These are phyloP conservation scores for Verticillium isaacii DNA, from an alignment of 2,329 filamentous ascomycete species.

Conservation along the genomic window DNA sequence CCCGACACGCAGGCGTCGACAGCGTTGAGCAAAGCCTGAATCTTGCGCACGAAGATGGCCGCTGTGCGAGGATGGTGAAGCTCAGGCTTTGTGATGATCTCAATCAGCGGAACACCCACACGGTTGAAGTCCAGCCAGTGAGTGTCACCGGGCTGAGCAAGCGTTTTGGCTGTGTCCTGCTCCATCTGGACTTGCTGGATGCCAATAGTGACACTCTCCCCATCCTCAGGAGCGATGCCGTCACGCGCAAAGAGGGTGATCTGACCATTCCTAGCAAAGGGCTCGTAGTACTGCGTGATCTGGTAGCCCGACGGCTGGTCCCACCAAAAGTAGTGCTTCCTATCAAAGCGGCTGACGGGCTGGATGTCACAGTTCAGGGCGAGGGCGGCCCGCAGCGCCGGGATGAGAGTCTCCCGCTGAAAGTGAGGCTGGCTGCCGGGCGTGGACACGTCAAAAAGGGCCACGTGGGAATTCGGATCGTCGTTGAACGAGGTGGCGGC, in stretches of 20 bases:
- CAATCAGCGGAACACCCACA: constrained; percentile 83
- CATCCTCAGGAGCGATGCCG: constrained; percentile 72
- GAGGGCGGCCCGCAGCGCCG: constrained; percentile 84
- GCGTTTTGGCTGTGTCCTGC: constrained; percentile 94
- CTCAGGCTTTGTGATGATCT: constrained; percentile 89
- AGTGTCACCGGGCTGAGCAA: constrained; percentile 66
- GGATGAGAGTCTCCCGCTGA: constrained; percentile 76
- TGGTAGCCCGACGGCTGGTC: constrained; percentile 96
- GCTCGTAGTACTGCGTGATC: constrained; percentile 91
- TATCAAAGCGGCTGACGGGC: constrained; percentile 75
- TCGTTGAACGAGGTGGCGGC: constrained; percentile 62
- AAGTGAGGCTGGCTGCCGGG: constrained; percentile 87
- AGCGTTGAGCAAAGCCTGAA: constrained; percentile 73
- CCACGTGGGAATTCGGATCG: constrained; percentile 78
- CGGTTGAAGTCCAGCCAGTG: constrained; percentile 92
- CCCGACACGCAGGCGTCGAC: constrained; percentile 84
- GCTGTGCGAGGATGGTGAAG: constrained; percentile 85
- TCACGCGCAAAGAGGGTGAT: constrained; percentile 71
- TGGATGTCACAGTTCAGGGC: constrained; percentile 79
- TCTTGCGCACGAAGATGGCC: constrained; percentile 81
- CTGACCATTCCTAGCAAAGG: constrained; percentile 64
- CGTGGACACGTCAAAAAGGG: constrained; percentile 82
- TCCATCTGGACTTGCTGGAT: constrained; percentile 97
- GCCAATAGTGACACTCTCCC: constrained; percentile 64
- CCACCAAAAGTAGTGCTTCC: constrained; percentile 99